Conservation (phyloP, 2,329 filamentous ascomycete genomes). For the Apiospora arundinis region DNA sequence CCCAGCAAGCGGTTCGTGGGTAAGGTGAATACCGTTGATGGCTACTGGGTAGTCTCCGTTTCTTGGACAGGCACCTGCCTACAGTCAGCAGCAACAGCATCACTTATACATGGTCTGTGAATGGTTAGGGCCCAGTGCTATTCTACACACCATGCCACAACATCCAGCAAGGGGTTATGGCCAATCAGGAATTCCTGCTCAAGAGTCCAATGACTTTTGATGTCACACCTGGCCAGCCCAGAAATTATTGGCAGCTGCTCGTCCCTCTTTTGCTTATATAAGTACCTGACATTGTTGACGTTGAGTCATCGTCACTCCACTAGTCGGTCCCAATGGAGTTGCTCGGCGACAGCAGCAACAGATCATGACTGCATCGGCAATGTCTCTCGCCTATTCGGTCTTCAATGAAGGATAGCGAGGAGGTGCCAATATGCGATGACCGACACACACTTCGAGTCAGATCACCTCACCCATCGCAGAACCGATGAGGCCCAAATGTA, state of each 20-base stretch:
- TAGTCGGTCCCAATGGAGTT: background rate
- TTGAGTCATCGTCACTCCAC: background rate
- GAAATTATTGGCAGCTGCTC: background rate
- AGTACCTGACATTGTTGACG: background rate
- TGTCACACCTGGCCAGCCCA: background rate
- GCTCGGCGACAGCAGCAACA: background rate
- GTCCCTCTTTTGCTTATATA: background rate
- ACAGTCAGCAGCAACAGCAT: background rate
- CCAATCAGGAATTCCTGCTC: background rate
- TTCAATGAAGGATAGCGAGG: background rate
- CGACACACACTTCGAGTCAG: background rate
- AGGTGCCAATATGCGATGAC: background rate
- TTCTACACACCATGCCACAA: background rate
- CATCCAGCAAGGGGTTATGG: background rate
- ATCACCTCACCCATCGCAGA: background rate
- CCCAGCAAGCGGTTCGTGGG: background rate
- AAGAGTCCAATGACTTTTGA: background rate
- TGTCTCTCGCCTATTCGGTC: background rate
- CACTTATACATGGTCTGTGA: background rate
- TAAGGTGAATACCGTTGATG: slow-evolving; percentile 1
- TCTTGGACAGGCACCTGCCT: background rate
- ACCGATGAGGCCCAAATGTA: background rate
- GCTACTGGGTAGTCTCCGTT: background rate
- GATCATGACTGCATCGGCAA: background rate
- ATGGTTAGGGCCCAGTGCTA: background rate